Evolutionary conservation across 2,329 filamentous ascomycete species (phyloP).

Genomic region (Penicillium frequentans): DNA sequence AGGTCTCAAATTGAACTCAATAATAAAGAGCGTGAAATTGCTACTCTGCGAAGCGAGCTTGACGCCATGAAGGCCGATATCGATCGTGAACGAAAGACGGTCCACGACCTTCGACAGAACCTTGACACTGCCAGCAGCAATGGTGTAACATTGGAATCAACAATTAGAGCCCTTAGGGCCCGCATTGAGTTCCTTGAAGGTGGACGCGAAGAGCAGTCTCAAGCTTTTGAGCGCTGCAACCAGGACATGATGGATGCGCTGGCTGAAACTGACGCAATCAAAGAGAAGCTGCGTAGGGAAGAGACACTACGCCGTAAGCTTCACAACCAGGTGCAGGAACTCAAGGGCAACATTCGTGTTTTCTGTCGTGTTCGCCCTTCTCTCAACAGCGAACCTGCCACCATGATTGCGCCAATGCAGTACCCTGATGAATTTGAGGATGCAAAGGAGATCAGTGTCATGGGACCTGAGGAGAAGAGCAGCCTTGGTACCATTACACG

Average conservation of each 20-base stretch:
- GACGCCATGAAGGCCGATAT: constrained; percentile 49
- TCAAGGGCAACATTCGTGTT: constrained; percentile 97
- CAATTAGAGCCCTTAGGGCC: constrained; percentile 72
- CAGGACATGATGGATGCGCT: constrained; percentile 76
- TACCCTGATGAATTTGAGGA: constrained; percentile 81
- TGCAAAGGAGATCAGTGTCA: constrained; percentile 80
- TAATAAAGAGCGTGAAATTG: constrained; percentile 56
- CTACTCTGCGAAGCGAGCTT: constrained; percentile 43
- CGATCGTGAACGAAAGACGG: constrained; percentile 64
- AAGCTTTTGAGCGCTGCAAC: constrained; percentile 80
- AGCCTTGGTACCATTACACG: constrained; percentile 74
- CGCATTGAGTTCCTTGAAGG: constrained; percentile 89
- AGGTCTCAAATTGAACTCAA: constrained; percentile 47
- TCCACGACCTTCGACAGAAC: constrained; percentile 57
- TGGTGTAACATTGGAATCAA: constrained; percentile 69
- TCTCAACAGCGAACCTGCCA: constrained; percentile 56
- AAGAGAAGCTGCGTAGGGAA: constrained; percentile 83
- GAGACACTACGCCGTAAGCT: constrained; percentile 87
- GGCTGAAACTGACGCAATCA: constrained; percentile 65
- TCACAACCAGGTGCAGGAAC: constrained; percentile 96
- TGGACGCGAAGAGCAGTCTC: constrained; percentile 83
- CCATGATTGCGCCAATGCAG: constrained; percentile 69
- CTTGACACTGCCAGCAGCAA: constrained; percentile 61
- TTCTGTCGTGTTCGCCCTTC: constrained; percentile 93
- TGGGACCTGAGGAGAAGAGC: constrained; percentile 79